Evolutionary conservation across 345 rosid genomes (phyloP).

Genomic region (Zanthoxylum bungeanum): DNA sequence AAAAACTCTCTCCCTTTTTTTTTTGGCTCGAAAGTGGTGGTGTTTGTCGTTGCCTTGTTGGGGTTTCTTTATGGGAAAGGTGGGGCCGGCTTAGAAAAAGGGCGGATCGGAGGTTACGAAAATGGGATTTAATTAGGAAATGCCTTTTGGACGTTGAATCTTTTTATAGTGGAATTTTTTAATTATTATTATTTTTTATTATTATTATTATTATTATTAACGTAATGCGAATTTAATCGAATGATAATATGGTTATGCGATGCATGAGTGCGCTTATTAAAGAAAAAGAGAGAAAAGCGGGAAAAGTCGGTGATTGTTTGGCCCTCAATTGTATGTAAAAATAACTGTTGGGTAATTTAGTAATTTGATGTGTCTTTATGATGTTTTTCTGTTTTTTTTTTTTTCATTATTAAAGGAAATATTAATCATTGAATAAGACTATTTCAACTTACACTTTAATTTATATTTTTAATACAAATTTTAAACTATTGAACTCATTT

Average conservation of each 20-base stretch:
- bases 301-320: neutral
- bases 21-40: neutral
- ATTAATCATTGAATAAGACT: too few species aligned
- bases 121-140: slow-evolving; percentile 15
- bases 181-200: neutral
- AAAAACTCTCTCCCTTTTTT: slow-evolving; percentile 7
- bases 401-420: too few species aligned
- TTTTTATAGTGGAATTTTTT: neutral
- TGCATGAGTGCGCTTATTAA: neutral
- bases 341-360: neutral
- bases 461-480: too few species aligned
- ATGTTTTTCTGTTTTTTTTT: too few species aligned
- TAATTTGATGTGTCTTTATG: neutral
- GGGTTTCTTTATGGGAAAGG: neutral
- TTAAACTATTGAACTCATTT: too few species aligned
- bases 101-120: slow-evolving; percentile 14
- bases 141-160: neutral
- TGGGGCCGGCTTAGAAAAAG: slow-evolving; percentile 10
- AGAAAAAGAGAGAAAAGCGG: slow-evolving; percentile 1
- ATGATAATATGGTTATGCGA: neutral
- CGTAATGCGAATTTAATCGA: neutral
- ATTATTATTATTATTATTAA: too few species aligned
- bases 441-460: too few species aligned
- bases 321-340: neutral
- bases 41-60: neutral